Base-by-base conservation (phyloP, 129 eudicot genomes). In the Oenanthe sinensis region DNA sequence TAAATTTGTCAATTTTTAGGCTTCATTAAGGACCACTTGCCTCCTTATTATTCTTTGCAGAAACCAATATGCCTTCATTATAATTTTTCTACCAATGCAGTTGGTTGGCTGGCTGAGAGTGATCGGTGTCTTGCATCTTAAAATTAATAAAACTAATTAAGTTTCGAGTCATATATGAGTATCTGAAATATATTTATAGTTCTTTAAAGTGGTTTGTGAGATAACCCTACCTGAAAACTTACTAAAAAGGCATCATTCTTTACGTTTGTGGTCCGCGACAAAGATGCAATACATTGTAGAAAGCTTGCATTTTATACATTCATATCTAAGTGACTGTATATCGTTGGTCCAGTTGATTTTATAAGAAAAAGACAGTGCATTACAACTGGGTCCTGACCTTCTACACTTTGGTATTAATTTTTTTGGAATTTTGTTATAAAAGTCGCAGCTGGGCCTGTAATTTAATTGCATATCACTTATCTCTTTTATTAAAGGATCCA, bases 181-280 rank as follows among this genome's bases (percentile, higher is more conserved):
- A 26, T 65, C 19, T 39, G 15, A 17, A 39, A 33, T 39, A 40
- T 44, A 5, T 70, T 20, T 20, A 54, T 2, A 54, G 37, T 22
- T 33, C 44, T 74, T 26, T 16, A 44, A 47, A 26, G 28, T 26
- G 33, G 24, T 75, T 54, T n/a, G n/a, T 48, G 8, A 54, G 62
- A n/a, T n/a, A 74, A 74, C 75, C 79, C 83, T 45, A 80, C 74
- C 40, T 16, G 58, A 74, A 5, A 62, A 17, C 75, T 74, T 54
- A 62, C 12, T 50, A 74, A 60, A 20, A 8, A 28, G 24, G 5
- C 36, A 46, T 74, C 68, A 37, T 50, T 46, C 42, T 30, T 74
- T 42, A 62, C 67, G 19, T 5, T 3, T 60, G 79, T 47, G 80
- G 84, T 75, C 84, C 84, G 24, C 33, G 83, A 81, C 67, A 75